These are phyloP conservation scores for Boechera retrofracta DNA, from an alignment of 345 rosid genomes.

Conservation along the genomic window DNA sequence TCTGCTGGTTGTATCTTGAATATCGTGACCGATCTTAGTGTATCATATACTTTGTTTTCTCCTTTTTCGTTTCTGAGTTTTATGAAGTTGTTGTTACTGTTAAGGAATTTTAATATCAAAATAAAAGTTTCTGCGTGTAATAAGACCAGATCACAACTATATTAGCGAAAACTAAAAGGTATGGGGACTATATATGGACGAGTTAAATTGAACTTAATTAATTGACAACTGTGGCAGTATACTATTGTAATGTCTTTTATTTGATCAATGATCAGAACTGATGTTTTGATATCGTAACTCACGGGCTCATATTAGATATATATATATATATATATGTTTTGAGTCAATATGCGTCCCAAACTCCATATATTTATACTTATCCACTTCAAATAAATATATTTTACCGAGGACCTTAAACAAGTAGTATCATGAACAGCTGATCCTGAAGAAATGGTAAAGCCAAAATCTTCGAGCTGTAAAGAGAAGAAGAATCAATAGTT, in stretches of 20 bases:
- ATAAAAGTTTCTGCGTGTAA: background rate
- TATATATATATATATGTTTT: no score
- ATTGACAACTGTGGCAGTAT: no score
- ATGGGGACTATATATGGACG: no score
- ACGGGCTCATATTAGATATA: background rate
- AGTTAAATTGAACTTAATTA: no score
- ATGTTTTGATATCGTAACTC: background rate
- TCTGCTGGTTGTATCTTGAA: background rate
- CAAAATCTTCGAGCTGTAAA: background rate
- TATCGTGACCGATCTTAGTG: slow-evolving; percentile 4
- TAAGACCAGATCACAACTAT: background rate
- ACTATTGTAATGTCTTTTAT: no score
- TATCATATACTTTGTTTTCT: background rate
- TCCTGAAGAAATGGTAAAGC: background rate
- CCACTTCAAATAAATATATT: background rate
- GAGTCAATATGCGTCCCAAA: background rate
- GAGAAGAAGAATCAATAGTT: background rate
- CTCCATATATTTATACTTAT: background rate
- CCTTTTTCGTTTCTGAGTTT: background rate
- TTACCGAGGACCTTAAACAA: background rate
- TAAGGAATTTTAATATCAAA: background rate
- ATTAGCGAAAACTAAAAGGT: background rate
- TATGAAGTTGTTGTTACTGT: slow-evolving; percentile 15
- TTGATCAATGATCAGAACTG: background rate
- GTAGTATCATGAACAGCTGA: background rate